Evolutionary conservation across 108 stramenopile genomes (phyloP).

Genomic region (Cyclotella cryptica): DNA sequence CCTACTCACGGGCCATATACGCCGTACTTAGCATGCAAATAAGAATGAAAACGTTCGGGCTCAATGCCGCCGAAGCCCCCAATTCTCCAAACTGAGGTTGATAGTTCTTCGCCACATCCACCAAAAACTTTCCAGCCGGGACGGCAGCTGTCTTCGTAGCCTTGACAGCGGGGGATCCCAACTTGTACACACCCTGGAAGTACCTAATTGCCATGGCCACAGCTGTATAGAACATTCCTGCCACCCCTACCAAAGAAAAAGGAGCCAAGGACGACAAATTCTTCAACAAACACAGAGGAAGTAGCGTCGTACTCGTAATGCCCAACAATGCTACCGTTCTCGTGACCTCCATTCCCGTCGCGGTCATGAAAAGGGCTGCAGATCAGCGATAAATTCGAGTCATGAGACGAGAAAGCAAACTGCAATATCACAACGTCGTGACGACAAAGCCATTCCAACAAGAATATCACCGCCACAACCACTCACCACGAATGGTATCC

Average conservation of each 20-base stretch:
- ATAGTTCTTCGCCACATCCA: conserved; percentile 42
- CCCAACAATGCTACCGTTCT: conserved; percentile 59
- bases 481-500: conserved; percentile 62
- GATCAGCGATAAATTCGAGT: background rate
- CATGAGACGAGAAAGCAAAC: background rate
- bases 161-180: conserved; percentile 44
- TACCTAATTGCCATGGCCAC: conserved; percentile 76
- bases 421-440: background rate
- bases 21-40: conserved; percentile 85
- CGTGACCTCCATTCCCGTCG: conserved; percentile 37
- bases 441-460: background rate
- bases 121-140: conserved; percentile 57
- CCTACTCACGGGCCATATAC: conserved; percentile 76
- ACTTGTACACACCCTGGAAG: conserved; percentile 74
- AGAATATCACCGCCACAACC: background rate
- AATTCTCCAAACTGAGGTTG: conserved; percentile 56
- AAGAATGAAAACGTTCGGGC: conserved; percentile 70
- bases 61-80: conserved; percentile 63
- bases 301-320: conserved; percentile 68
- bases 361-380: conserved; percentile 55
- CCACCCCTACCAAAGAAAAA: conserved; percentile 87
- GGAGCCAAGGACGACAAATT: conserved; percentile 82
- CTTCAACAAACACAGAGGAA: conserved; percentile 91
- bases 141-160: conserved; percentile 27
- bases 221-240: conserved; percentile 85